Conservation (phyloP, 371 early-diverging fungal species). For the Mortierella sp. region DNA sequence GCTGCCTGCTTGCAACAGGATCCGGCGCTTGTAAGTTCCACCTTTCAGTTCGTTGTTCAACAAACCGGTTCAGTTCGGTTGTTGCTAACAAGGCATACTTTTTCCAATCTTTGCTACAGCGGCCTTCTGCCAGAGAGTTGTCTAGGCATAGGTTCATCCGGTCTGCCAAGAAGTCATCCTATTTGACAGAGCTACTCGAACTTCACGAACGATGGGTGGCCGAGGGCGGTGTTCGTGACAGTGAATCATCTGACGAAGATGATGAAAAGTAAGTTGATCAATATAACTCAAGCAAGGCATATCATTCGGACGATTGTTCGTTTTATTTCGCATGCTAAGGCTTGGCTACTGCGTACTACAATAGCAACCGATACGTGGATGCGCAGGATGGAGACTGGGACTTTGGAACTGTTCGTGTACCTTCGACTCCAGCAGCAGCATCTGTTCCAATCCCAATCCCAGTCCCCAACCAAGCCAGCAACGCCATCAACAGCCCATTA, state of each 20-base stretch:
- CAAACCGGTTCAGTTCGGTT: too few relatives aligned
- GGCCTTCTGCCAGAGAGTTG: conserved; percentile 93
- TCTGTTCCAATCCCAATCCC: conserved; percentile 8
- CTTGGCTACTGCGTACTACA: too few relatives aligned
- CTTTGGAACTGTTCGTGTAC: conserved; percentile 64
- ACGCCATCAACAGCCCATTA: not conserved
- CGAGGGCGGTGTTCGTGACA: conserved; percentile 60
- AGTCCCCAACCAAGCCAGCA: not conserved
- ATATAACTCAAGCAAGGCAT: too few relatives aligned
- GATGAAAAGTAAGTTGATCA: conserved; percentile 41
- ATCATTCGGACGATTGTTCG: too few relatives aligned
- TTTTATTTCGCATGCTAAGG: too few relatives aligned
- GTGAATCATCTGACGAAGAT: conserved; percentile 71
- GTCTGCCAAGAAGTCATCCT: conserved; percentile 81
- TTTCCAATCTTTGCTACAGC: conserved; percentile 56
- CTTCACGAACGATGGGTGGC: conserved; percentile 82
- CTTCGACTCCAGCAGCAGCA: conserved; percentile 7
- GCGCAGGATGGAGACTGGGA: conserved; percentile 63
- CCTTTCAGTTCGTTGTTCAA: not conserved
- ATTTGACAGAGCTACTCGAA: conserved; percentile 87
- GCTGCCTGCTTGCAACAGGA: conserved; percentile 87
- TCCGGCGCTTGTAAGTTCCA: conserved; percentile 69
- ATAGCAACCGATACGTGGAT: conserved; percentile 52
- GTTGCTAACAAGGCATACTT: not conserved
- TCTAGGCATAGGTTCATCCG: conserved; percentile 92